A percentile compares a stretch with the other conserved stretches of the same genome.
These are phyloP conservation scores for Clarireedia homoeocarpa DNA, from an alignment of 2,329 filamentous ascomycete genomes.

Conservation along the genomic window DNA sequence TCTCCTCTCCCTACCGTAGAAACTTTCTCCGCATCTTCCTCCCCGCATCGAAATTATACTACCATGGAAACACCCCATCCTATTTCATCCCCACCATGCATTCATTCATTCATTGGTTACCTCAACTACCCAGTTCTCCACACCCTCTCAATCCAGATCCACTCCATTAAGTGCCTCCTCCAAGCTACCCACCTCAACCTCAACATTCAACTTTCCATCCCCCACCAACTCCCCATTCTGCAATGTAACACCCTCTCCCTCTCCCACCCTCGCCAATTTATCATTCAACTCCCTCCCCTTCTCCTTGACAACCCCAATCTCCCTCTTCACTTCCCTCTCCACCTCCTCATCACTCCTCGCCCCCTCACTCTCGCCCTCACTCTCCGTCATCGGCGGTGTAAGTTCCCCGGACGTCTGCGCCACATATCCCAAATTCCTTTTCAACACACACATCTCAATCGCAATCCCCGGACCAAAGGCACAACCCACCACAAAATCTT, in stretches of 20 bases:
- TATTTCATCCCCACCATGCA: background rate
- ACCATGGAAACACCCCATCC: background rate
- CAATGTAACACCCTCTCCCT: constrained; percentile 10
- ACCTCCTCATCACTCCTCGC: constrained; percentile 15
- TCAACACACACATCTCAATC: constrained; percentile 61
- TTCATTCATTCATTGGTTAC: background rate
- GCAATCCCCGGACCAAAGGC: constrained; percentile 64
- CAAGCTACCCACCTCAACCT: constrained; percentile 15
- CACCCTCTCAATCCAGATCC: constrained; percentile 24
- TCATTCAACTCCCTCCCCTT: constrained; percentile 14
- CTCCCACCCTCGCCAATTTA: constrained; percentile 16
- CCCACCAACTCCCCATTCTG: constrained; percentile 8
- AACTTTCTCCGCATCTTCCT: too few relatives aligned
- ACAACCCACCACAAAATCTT: constrained; percentile 56
- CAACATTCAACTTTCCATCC: background rate
- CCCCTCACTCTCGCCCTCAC: constrained; percentile 15
- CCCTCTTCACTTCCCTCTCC: constrained; percentile 14
- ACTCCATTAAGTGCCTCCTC: constrained; percentile 27
- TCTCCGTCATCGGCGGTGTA: constrained; percentile 27
- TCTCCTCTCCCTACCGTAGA: too few relatives aligned
- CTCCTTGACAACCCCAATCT: constrained; percentile 15
- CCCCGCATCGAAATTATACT: too few relatives aligned
- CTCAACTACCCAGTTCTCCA: background rate
- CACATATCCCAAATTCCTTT: constrained; percentile 28
- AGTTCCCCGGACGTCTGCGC: constrained; percentile 3